Base-by-base conservation (phyloP, 768 basidiomycete genomes). In the Plicaturopsis crispa region DNA sequence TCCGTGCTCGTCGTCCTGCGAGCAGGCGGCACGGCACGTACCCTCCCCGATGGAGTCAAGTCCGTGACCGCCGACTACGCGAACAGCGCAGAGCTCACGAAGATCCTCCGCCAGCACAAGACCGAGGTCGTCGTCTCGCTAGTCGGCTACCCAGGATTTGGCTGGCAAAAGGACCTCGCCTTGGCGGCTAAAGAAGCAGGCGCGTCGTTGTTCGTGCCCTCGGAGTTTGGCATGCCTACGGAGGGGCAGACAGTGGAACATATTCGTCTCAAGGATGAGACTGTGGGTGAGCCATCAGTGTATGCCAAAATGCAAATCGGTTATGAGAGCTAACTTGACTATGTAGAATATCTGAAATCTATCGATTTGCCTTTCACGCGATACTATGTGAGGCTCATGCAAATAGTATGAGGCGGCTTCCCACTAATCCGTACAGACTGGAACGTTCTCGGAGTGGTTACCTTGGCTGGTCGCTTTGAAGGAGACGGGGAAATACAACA, bases 151-250 rank as follows among this genome's bases (percentile, higher is more conserved):
- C 10, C 26, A 8, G 26, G 10, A 8, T 28, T 28, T 8, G 10
- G 10, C 26, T 8, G 30, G 13, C 56, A 57, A 39, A 19, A 8
- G 3, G 16, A 19, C 2, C 41, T 57, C 7, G 48, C 48, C 1
- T 24, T 44, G 1, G 55, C 50, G 0, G 46, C 48, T 2, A 57
- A 52, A 42, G 37, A 38, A 21, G 56, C 44, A 1, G 51, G 56
- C 16, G 59, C 54, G 21, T 43, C 51, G 38, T 44, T 60, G 12
- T 61, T 61, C 37, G 43, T 55, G 5, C 59, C 59, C 6, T 48
- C 50, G 32, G 58, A 60, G 39, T 60, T 56, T 21, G 56, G 56
- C 4, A 44, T 35, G 12, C 21, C 41, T 3, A 46, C 49, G 4
- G 42, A 42, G 6, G 45, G 43, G 2, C 34, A 16, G 17, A 35